phyloP scores from a whole-genome alignment of 371 early-diverging fungal species.

The Mucor piriformis region DNA sequence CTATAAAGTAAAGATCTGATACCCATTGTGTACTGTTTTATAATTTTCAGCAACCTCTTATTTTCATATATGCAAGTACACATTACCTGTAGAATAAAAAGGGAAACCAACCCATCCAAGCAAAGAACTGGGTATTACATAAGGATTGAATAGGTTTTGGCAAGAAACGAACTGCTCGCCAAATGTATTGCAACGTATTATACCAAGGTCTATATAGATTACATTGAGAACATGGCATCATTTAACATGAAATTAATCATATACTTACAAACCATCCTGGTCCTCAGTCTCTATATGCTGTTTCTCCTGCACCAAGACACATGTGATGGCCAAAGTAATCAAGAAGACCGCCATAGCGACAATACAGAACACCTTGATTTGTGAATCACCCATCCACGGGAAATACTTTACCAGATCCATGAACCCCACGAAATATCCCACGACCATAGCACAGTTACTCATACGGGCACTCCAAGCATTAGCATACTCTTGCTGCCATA shows the following conservation, averaged over 20 bases:
- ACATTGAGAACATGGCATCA: neutral
- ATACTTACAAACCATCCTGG: slow-evolving; percentile 21
- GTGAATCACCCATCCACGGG: slow-evolving; percentile 63
- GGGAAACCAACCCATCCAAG: slow-evolving; percentile 88
- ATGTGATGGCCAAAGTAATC: slow-evolving; percentile 51
- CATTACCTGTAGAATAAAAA: slow-evolving; percentile 62
- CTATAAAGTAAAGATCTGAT: slow-evolving; percentile 56
- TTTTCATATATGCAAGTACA: too few species aligned
- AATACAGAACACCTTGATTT: slow-evolving; percentile 66
- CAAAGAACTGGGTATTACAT: slow-evolving; percentile 78
- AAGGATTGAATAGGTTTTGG: slow-evolving; percentile 64
- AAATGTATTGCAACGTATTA: slow-evolving; percentile 52
- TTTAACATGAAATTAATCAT: neutral
- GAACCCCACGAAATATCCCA: slow-evolving; percentile 70
- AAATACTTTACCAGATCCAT: slow-evolving; percentile 61
- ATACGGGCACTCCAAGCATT: slow-evolving; percentile 78
- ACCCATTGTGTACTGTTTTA: slow-evolving; percentile 59
- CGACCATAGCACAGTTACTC: slow-evolving; percentile 70
- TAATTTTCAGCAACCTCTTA: too few species aligned
- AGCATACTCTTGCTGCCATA: slow-evolving; percentile 69
- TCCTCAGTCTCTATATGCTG: slow-evolving; percentile 17
- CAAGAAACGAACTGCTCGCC: slow-evolving; percentile 55
- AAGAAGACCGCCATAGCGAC: slow-evolving; percentile 62
- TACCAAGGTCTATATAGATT: slow-evolving; percentile 44
- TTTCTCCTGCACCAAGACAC: slow-evolving; percentile 54